These are phyloP conservation scores for Phialophora chinensis DNA, from an alignment of 2,329 filamentous ascomycete genomes.

Conservation along the genomic window DNA sequence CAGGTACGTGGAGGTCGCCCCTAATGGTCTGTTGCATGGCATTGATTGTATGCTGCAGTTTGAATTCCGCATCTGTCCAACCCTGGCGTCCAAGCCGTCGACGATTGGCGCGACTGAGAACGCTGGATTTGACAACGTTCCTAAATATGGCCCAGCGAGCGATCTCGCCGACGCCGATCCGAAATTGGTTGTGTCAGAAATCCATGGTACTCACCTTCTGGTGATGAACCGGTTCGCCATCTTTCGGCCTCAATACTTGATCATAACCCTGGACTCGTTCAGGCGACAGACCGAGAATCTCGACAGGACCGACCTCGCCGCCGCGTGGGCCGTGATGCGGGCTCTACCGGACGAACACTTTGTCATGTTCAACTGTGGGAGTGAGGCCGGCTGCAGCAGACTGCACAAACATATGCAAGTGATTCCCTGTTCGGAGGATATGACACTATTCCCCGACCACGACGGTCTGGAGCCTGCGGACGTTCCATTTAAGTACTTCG, in stretches of 20 bases:
- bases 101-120: conserved; percentile 8
- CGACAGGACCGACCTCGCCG: conserved; percentile 45
- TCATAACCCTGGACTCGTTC: conserved; percentile 48
- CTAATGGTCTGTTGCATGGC: background rate
- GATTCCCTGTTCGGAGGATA: conserved; percentile 43
- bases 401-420: conserved; percentile 55
- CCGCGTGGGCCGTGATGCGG: conserved; percentile 46
- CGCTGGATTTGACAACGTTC: background rate
- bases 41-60: background rate
- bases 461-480: conserved; percentile 1
- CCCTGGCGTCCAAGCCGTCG: conserved; percentile 10
- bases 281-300: conserved; percentile 48
- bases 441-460: conserved; percentile 15
- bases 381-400: conserved; percentile 50
- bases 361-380: conserved; percentile 53
- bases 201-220: conserved; percentile 34
- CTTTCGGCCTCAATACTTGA: conserved; percentile 45
- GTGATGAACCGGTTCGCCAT: conserved; percentile 38
- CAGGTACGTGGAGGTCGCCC: background rate
- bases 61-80: conserved; percentile 18
- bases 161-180: conserved; percentile 41
- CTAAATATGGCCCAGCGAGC: conserved; percentile 19
- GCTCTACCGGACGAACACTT: conserved; percentile 39
- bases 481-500: conserved; percentile 18
- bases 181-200: conserved; percentile 30